Evolutionary conservation across 2,329 filamentous ascomycete genomes (phyloP).

Genomic region (Dactylellina drechsleri): DNA sequence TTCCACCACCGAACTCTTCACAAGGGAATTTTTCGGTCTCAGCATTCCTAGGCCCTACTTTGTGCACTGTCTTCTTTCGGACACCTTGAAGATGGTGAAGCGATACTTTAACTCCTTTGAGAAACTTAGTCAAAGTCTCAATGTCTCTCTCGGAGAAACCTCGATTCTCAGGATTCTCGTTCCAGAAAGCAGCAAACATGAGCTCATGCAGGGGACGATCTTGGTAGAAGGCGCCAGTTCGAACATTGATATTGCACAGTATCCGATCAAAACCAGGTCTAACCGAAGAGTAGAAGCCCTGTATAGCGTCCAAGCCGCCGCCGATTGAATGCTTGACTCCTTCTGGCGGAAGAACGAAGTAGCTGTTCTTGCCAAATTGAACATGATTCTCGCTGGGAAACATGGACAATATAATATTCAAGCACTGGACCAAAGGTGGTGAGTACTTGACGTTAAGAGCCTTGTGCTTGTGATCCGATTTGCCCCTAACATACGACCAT

Average conservation of each 20-base stretch:
- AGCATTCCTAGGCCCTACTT: slow-evolving; percentile 58
- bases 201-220: slow-evolving; percentile 47
- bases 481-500: slow-evolving; percentile 55
- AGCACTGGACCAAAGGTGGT: slow-evolving; percentile 54
- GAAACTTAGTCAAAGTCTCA: slow-evolving; percentile 17
- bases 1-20: slow-evolving; percentile 53
- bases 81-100: slow-evolving; percentile 46
- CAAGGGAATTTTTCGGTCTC: slow-evolving; percentile 62
- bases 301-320: slow-evolving; percentile 68
- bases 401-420: slow-evolving; percentile 58
- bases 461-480: slow-evolving; percentile 55
- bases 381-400: slow-evolving; percentile 56
- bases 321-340: slow-evolving; percentile 62
- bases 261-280: slow-evolving; percentile 70
- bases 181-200: slow-evolving; percentile 33
- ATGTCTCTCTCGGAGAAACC: slow-evolving; percentile 19
- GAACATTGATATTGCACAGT: slow-evolving; percentile 73
- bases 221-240: slow-evolving; percentile 70
- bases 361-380: slow-evolving; percentile 56
- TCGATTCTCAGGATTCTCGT: slow-evolving; percentile 18
- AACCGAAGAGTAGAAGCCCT: slow-evolving; percentile 72
- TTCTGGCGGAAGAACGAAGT: slow-evolving; percentile 59
- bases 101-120: slow-evolving; percentile 45
- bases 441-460: slow-evolving; percentile 55
- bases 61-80: slow-evolving; percentile 59